Percentiles rank a stretch among this genome's conserved stretches.
Evolutionary conservation across 2,329 filamentous ascomycete genomes (phyloP).

Genomic region (Cephalotrichum gorgonifer): DNA sequence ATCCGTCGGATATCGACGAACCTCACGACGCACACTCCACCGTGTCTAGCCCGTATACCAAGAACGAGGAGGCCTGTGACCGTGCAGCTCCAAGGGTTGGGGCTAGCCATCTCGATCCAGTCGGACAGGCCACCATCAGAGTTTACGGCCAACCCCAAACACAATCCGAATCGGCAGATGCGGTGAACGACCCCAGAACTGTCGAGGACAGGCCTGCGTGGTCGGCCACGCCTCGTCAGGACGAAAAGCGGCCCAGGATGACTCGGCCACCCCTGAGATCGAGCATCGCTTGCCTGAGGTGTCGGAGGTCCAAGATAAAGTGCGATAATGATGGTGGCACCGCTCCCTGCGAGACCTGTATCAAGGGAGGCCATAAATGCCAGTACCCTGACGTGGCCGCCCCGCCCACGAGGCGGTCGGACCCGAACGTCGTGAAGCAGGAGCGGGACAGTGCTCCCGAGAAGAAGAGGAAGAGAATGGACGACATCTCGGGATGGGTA

Average conservation of each 20-base stretch:
- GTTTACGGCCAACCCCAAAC: neutral
- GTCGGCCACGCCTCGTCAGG: neutral
- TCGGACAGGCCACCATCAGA: neutral
- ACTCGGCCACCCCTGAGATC: conserved; percentile 53
- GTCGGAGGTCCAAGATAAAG: conserved; percentile 75
- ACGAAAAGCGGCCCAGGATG: conserved; percentile 1
- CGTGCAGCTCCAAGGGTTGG: neutral
- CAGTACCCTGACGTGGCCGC: conserved; percentile 47
- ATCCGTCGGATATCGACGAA: conserved; percentile 26
- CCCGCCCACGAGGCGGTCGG: conserved; percentile 29
- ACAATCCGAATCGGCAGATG: neutral
- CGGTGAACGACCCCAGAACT: neutral
- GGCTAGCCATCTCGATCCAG: neutral
- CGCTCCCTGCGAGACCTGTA: conserved; percentile 64
- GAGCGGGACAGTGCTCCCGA: conserved; percentile 34
- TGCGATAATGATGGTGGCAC: conserved; percentile 69
- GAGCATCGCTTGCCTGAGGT: conserved; percentile 68
- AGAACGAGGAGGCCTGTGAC: neutral
- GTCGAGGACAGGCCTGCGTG: neutral
- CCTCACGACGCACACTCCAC: conserved; percentile 11
- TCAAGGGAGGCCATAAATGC: conserved; percentile 61
- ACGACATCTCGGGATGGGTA: conserved; percentile 23
- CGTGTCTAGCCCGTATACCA: conserved; percentile 2
- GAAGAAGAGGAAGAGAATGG: conserved; percentile 35
- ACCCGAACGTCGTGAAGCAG: conserved; percentile 24